Conservation (phyloP, 345 rosid species). For the Citrus australasica region DNA sequence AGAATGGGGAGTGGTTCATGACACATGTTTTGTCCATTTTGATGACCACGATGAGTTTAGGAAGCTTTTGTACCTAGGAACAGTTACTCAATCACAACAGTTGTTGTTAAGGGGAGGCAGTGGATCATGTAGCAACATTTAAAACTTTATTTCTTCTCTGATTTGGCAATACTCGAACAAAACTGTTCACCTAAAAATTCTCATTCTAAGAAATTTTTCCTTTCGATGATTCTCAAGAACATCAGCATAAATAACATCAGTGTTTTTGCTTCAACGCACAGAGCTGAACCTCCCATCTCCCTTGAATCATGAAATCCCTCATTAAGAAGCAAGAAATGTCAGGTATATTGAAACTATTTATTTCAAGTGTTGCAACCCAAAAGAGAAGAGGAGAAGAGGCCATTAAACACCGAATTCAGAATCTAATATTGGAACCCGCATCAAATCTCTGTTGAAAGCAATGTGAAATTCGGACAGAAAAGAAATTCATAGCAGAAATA, state of each 20-base stretch:
- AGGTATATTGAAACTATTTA: background rate
- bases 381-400: background rate
- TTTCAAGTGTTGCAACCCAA: background rate
- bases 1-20: background rate
- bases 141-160: background rate
- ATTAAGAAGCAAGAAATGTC: background rate
- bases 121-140: background rate
- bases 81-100: background rate
- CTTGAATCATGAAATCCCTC: background rate
- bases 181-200: background rate
- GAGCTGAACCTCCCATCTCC: background rate
- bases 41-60: background rate
- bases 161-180: background rate
- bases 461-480: background rate
- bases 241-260: background rate
- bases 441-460: background rate
- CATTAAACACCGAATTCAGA: background rate
- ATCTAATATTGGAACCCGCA: background rate
- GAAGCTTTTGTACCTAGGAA: background rate
- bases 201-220: background rate
- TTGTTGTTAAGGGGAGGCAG: background rate
- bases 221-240: background rate
- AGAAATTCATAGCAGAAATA: background rate
- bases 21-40: background rate
- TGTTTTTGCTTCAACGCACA: background rate